Base-by-base conservation (phyloP, 805 yeast species). In the Millerozyma miso region DNA sequence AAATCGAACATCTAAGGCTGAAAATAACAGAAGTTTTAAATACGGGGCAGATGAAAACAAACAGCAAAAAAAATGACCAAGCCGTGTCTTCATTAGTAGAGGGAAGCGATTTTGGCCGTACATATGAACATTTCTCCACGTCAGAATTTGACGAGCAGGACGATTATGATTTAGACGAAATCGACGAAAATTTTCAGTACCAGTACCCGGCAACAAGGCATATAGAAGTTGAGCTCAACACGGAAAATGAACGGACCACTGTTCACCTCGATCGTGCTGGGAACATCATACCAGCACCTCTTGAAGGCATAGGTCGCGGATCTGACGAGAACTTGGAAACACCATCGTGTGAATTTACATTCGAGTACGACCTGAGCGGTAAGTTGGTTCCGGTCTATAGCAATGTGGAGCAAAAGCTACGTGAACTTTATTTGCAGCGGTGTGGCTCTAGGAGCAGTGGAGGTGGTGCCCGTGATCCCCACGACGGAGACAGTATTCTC, bases 321-420 rank as follows among this genome's bases (percentile, higher is more conserved):
- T 10, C 10, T 7, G 10, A 10, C 29, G 29, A 23, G 10, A 10
- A 23, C 29, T 23, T 23, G 20, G 60, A 59, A 3, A 59, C 63
- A 29, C 74, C 69, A 13, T 64, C 71, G 15, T 70, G 73, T 48
- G 74, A 70, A 45, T 68, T 70, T 43, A 70, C 74, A 5, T 70
- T 70, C 48, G 76, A 70, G 45, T 70, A 70, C 47, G 73, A 69
- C 45, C 56, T 55, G 32, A 62, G 61, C 18, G 75, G 74, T 3
- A 66, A 65, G 46, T 46, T 70, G 32, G 59, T 68, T 6, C 73
- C 74, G n/a, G 62, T 71, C 1, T 62, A 63, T 37, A 65, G 55
- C 47, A 58, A 65, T 37, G 60, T 67, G n/a, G 71, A 66, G 46
- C 69, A 65, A 35, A 65, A 67, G 45, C 52, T 67, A 39, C 59